Conservation (phyloP, 2,329 filamentous ascomycete genomes). For the Xylariaceae sp. region DNA sequence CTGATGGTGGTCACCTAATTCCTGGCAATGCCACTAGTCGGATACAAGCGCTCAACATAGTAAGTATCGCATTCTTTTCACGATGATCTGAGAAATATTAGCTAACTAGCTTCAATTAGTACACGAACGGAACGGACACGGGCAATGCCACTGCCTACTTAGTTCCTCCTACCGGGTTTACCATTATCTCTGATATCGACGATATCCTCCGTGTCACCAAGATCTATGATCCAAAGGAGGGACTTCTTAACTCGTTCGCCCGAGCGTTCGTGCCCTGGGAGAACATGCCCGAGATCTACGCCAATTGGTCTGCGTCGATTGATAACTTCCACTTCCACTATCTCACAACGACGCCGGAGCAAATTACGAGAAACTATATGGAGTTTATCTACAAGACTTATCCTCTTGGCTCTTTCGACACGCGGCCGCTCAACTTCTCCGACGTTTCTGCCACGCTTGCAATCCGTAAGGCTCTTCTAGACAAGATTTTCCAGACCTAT, state of each 20-base stretch:
- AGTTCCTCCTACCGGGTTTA: slow-evolving; percentile 73
- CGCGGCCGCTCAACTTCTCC: slow-evolving; percentile 80
- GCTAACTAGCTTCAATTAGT: slow-evolving; percentile 37
- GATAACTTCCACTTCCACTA: slow-evolving; percentile 81
- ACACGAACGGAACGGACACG: slow-evolving; percentile 66
- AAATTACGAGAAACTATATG: slow-evolving; percentile 80
- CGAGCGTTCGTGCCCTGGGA: slow-evolving; percentile 73
- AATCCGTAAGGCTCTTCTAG: slow-evolving; percentile 73
- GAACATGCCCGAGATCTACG: slow-evolving; percentile 82
- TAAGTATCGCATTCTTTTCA: slow-evolving; percentile 4
- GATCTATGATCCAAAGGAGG: slow-evolving; percentile 78
- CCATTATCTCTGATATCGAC: slow-evolving; percentile 79
- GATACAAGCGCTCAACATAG: slow-evolving; percentile 72
- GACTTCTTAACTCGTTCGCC: slow-evolving; percentile 78
- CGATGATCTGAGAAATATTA: too few relatives aligned
- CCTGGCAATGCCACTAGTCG: slow-evolving; percentile 68
- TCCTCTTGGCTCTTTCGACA: slow-evolving; percentile 79
- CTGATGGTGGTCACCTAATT: slow-evolving; percentile 55
- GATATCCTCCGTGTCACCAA: slow-evolving; percentile 83
- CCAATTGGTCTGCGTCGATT: slow-evolving; percentile 73
- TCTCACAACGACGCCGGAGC: slow-evolving; percentile 80
- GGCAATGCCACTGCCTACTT: slow-evolving; percentile 81
- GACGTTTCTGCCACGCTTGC: slow-evolving; percentile 74
- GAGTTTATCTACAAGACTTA: slow-evolving; percentile 81
- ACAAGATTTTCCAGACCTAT: slow-evolving; percentile 77